Evolutionary conservation across 805 yeast species (phyloP), one percentile per base, ranked within the genome.

Genomic region (Candida peoriensis): DNA sequence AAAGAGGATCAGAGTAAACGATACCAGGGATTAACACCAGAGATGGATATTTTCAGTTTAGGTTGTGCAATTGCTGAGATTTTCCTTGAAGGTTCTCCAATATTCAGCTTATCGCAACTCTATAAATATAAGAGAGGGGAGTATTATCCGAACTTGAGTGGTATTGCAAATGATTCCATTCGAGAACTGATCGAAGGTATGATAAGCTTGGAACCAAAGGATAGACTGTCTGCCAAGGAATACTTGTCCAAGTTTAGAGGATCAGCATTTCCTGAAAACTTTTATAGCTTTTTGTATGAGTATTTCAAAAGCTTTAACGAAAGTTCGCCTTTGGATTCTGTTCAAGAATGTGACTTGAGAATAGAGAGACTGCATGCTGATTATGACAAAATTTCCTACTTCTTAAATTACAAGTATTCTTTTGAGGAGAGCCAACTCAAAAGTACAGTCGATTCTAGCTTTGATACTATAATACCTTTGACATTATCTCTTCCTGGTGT

Each of bases 1-100:
- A 42, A 44, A 15, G 34, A 36, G 8, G 24, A 31, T 5, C 16
- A 30, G 6, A 39, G 42, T 20, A 30, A 30, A 6, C 24, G 39
- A 14, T 33, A 35, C 4, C 66, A 57, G 3, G 47, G 45, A 11
- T 54, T 84, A 20, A 70, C 78, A 1, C 64, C 66, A 19, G 72
- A 72, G 32, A 84, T 85, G 93, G 98, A 93, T 58, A 64, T 90
- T 17, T 85, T 85, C 54, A 74, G 87, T 36, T 53, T 79, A 29
- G 94, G 94, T 0, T 93, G 98, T 62, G 87, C 84, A 3, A 80
- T 93, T 46, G 95, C 94, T 1, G 98, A 93, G 56, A 59, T 93
- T 6, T 86, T 81, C 44, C 61, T 78, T 14, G 97, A 93, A 44
- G 97, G 97, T 0, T 71, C 83, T 13, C 84, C 97, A 0, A 69